Evolutionary conservation across 2,329 filamentous ascomycete genomes (phyloP).

Genomic region (Alternaria dauci): DNA sequence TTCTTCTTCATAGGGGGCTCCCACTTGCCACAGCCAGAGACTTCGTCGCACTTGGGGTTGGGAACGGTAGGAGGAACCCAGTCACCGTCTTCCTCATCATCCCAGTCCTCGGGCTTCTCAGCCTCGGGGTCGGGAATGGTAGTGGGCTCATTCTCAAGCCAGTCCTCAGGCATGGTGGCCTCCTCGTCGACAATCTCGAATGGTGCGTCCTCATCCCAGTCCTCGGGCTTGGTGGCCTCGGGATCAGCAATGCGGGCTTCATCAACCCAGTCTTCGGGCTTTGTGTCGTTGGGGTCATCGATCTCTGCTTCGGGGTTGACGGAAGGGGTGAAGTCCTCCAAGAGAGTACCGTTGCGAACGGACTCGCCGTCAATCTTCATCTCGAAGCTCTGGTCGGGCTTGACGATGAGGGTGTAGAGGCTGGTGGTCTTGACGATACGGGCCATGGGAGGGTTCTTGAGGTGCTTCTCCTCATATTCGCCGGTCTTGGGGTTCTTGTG

Average conservation of each 20-base stretch:
- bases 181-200: conserved; percentile 96
- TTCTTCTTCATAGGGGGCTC: conserved; percentile 91
- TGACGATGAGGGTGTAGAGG: conserved; percentile 96
- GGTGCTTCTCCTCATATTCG: conserved; percentile 99
- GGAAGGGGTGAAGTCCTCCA: conserved; percentile 91
- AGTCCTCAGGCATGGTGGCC: conserved; percentile 90
- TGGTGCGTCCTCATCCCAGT: conserved; percentile 98
- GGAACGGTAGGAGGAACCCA: conserved; percentile 89
- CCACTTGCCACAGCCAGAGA: conserved; percentile 94
- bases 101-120: conserved; percentile 98
- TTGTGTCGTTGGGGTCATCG: conserved; percentile 89
- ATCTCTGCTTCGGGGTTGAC: conserved; percentile 97
- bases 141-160: conserved; percentile 88
- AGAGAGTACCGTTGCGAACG: conserved; percentile 86
- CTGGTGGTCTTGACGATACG: conserved; percentile 90
- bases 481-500: conserved; percentile 99
- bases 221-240: conserved; percentile 93
- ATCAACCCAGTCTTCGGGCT: conserved; percentile 97
- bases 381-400: conserved; percentile 93
- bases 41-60: conserved; percentile 96
- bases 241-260: conserved; percentile 90
- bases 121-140: conserved; percentile 91
- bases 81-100: conserved; percentile 99
- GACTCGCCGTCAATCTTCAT: conserved; percentile 91
- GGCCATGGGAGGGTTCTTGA: conserved; percentile 81